Evolutionary conservation across 2,329 filamentous ascomycete species (phyloP).

Genomic region (Colletotrichum sp.): DNA sequence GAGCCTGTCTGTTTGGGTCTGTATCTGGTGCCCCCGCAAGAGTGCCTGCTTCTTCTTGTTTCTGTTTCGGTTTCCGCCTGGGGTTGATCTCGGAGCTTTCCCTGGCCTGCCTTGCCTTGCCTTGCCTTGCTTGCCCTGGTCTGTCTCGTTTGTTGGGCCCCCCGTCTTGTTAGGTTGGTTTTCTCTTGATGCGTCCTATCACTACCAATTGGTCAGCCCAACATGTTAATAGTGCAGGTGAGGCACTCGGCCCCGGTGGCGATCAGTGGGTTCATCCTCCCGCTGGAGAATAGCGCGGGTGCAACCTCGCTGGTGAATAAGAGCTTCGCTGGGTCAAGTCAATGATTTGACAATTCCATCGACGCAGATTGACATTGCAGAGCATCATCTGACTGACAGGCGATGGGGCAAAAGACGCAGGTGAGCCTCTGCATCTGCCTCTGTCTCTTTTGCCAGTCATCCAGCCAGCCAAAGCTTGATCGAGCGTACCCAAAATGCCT

Average conservation of each 20-base stretch:
- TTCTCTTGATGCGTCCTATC: background rate
- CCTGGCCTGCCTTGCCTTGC: background rate
- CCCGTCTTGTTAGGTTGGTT: constrained; percentile 1
- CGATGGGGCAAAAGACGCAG: background rate
- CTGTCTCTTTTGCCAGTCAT: background rate
- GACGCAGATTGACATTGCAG: background rate
- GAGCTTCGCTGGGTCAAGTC: background rate
- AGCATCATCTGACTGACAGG: background rate
- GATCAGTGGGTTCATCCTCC: constrained; percentile 22
- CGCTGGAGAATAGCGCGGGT: constrained; percentile 22
- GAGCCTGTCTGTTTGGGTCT: background rate
- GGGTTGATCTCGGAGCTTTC: constrained; percentile 15
- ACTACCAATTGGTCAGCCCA: constrained; percentile 19
- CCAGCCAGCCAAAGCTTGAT: background rate
- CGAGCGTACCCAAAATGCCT: background rate
- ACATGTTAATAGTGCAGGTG: constrained; percentile 22
- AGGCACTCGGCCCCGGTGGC: constrained; percentile 18
- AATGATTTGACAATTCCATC: background rate
- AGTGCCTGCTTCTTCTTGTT: background rate
- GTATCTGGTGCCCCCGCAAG: background rate
- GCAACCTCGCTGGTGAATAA: constrained; percentile 18
- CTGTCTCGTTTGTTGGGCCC: background rate
- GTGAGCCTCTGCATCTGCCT: background rate
- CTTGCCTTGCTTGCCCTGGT: background rate
- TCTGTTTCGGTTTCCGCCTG: background rate